phyloP scores from a whole-genome alignment of 345 rosid species.

The Gossypium ekmanianum region DNA sequence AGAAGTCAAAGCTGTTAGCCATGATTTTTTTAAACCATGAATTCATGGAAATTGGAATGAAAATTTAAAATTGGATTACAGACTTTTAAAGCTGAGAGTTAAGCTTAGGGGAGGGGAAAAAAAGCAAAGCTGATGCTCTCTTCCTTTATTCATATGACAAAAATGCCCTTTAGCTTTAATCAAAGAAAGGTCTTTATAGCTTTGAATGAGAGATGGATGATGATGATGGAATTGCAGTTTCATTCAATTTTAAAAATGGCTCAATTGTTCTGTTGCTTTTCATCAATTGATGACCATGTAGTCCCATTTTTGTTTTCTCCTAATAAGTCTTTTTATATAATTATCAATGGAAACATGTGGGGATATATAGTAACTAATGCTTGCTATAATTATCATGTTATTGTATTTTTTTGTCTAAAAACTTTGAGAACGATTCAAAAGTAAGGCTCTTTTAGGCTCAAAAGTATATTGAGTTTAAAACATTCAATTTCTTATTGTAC shows the following conservation, averaged over 20 bases:
- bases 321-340: no score
- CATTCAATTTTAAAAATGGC: slow-evolving; percentile 33
- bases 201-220: slow-evolving; percentile 37
- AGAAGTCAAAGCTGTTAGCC: slow-evolving; percentile 12
- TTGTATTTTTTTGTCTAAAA: no score
- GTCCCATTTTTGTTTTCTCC: neutral
- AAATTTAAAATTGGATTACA: slow-evolving; percentile 29
- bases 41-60: neutral
- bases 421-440: neutral
- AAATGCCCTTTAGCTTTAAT: slow-evolving; percentile 56
- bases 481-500: neutral
- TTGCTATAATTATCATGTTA: no score
- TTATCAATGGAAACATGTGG: no score
- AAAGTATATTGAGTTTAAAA: neutral
- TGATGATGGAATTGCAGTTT: slow-evolving; percentile 40
- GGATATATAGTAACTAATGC: no score
- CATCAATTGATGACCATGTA: slow-evolving; percentile 17
- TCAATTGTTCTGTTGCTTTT: slow-evolving; percentile 36
- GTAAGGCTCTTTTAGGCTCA: neutral
- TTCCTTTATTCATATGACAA: slow-evolving; percentile 34
- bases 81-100: slow-evolving; percentile 43
- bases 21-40: neutral
- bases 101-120: slow-evolving; percentile 6
- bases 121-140: slow-evolving; percentile 44
- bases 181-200: slow-evolving; percentile 40